Evolutionary conservation across 805 yeast genomes (phyloP).

Genomic region (Ogataea parapolymorpha): DNA sequence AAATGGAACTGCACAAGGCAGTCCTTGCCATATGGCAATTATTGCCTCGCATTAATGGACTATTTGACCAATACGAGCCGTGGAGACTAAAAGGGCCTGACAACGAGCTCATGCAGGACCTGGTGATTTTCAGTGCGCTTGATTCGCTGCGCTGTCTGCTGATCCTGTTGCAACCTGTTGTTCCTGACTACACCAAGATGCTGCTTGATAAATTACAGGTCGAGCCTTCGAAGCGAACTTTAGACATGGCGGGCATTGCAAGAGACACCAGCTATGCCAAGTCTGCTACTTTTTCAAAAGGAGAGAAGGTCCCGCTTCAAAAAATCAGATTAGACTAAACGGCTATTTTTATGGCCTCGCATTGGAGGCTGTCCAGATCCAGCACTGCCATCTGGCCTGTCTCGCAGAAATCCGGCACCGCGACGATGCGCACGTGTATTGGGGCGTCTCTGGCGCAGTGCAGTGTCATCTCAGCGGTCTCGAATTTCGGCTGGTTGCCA

Average conservation of each 20-base stretch:
- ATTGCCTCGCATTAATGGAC: slow-evolving; percentile 57
- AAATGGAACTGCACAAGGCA: slow-evolving; percentile 54
- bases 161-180: slow-evolving; percentile 66
- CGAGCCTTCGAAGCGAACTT: slow-evolving; percentile 35
- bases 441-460: slow-evolving; percentile 29
- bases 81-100: slow-evolving; percentile 53
- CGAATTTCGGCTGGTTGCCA: slow-evolving; percentile 76
- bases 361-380: slow-evolving; percentile 54
- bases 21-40: slow-evolving; percentile 57
- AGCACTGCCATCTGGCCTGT: slow-evolving; percentile 65
- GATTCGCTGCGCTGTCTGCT: slow-evolving; percentile 69
- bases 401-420: slow-evolving; percentile 66
- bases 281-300: slow-evolving; percentile 35
- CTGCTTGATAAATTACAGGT: slow-evolving; percentile 68
- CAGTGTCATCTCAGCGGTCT: slow-evolving; percentile 39
- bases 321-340: slow-evolving; percentile 19
- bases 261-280: slow-evolving; percentile 60
- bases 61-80: slow-evolving; percentile 70
- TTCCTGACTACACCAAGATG: slow-evolving; percentile 58
- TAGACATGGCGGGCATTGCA: slow-evolving; percentile 49
- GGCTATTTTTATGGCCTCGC: slow-evolving; percentile 44
- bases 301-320: slow-evolving; percentile 31
- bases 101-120: slow-evolving; percentile 38
- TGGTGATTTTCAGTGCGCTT: slow-evolving; percentile 58
- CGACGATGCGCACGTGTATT: slow-evolving; percentile 47